Percentiles rank a stretch among this genome's conserved stretches.
Evolutionary conservation across 768 basidiomycete genomes (phyloP).

Genomic region (Suillus lakei): DNA sequence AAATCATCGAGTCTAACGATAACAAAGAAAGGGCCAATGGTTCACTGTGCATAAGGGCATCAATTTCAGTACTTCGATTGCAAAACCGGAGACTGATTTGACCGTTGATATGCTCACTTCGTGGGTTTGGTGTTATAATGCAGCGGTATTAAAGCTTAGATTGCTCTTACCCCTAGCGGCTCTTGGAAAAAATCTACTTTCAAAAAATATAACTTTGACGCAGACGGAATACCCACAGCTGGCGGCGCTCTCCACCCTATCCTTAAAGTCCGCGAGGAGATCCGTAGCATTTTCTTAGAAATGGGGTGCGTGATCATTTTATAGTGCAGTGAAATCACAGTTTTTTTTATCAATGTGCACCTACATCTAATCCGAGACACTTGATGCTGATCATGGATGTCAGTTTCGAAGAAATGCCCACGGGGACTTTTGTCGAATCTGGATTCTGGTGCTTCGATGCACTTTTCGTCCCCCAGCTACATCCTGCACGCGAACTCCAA

Average conservation of each 20-base stretch:
- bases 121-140: conserved; percentile 50
- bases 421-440: conserved; percentile 93
- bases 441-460: conserved; percentile 99
- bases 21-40: conserved; percentile 89
- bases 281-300: conserved; percentile 96
- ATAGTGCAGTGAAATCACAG: not conserved
- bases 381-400: conserved; percentile 12
- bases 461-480: conserved; percentile 97
- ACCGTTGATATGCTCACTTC: conserved; percentile 94
- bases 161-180: conserved; percentile 56
- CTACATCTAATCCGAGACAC: not conserved
- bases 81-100: conserved; percentile 94
- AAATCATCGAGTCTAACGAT: conserved; percentile 8
- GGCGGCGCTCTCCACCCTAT: conserved; percentile 96
- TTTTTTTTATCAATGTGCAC: not conserved
- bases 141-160: not conserved
- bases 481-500: conserved; percentile 96
- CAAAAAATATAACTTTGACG: conserved; percentile 99
- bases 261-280: conserved; percentile 97
- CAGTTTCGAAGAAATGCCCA: conserved; percentile 99
- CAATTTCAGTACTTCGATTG: conserved; percentile 87
- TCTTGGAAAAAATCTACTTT: conserved; percentile 92
- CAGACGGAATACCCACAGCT: conserved; percentile 86
- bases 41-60: conserved; percentile 87
- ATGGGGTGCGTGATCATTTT: conserved; percentile 77